phyloP scores from a whole-genome alignment of 257 asterid genomes.

The Forsythia suspensa region DNA sequence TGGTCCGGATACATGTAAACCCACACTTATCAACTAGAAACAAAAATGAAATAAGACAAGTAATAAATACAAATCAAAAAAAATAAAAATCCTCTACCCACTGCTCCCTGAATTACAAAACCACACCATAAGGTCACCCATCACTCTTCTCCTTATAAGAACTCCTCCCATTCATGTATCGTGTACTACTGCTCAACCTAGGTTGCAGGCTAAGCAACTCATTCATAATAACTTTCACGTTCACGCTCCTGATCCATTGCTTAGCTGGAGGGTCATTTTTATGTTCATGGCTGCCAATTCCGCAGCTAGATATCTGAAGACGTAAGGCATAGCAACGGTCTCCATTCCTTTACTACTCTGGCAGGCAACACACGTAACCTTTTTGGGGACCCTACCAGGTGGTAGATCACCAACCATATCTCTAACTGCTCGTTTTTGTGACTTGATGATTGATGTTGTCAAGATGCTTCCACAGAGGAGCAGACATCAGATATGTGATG shows the following conservation, averaged over 20 bases:
- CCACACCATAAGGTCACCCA: too few relatives aligned
- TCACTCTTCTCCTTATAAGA: too few relatives aligned
- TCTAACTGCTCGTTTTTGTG: constrained; percentile 45
- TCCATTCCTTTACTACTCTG: constrained; percentile 87
- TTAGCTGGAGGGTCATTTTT: constrained; percentile 68
- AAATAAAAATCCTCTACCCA: too few relatives aligned
- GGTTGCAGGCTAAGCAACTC: not conserved
- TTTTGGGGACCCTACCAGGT: constrained; percentile 54
- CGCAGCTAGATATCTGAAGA: constrained; percentile 83
- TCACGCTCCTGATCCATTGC: constrained; percentile 47
- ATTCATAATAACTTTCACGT: not conserved
- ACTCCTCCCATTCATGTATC: not conserved
- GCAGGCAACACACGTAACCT: constrained; percentile 71
- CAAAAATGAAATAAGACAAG: too few relatives aligned
- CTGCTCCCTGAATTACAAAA: too few relatives aligned
- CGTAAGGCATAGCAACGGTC: constrained; percentile 96
- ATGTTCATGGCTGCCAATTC: constrained; percentile 97
- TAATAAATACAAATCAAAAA: too few relatives aligned
- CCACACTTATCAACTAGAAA: too few relatives aligned
- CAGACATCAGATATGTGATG: constrained; percentile 91
- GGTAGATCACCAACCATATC: constrained; percentile 54
- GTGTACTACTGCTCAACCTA: not conserved
- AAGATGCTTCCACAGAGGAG: constrained; percentile 85
- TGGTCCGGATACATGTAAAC: too few relatives aligned
- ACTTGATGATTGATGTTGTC: constrained; percentile 58